These are phyloP conservation scores for Helotiales sp. DNA, from an alignment of 2,329 filamentous ascomycete species.

Conservation along the genomic window DNA sequence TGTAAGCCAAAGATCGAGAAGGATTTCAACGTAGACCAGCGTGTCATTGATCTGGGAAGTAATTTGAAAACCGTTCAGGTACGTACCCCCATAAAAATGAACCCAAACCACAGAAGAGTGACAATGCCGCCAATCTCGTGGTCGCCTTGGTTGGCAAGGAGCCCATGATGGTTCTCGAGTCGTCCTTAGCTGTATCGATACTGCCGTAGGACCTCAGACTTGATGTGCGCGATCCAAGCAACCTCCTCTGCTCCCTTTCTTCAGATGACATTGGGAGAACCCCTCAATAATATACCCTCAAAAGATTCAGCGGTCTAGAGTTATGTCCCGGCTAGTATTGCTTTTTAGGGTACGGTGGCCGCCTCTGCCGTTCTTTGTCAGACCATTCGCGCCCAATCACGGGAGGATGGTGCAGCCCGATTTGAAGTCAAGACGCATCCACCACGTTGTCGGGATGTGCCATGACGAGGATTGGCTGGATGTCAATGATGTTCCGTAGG, in stretches of 20 bases:
- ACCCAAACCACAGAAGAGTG: constrained; percentile 51
- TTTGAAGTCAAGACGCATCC: background rate
- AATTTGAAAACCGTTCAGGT: background rate
- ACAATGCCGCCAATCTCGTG: constrained; percentile 3
- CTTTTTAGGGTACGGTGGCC: constrained; percentile 2
- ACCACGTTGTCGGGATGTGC: constrained; percentile 1
- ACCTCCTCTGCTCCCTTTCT: background rate
- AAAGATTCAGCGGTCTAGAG: background rate
- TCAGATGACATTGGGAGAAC: background rate
- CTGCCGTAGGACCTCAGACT: background rate
- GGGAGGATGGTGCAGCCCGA: background rate
- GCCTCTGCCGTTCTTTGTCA: constrained; percentile 1
- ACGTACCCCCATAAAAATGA: constrained; percentile 57
- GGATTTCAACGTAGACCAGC: background rate
- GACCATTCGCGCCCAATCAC: background rate
- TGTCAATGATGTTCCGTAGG: background rate
- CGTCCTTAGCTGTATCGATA: background rate
- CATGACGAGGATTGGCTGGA: background rate
- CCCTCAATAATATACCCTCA: background rate
- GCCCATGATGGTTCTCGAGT: background rate
- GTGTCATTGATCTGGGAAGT: background rate
- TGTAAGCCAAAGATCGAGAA: constrained; percentile 2
- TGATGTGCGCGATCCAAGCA: background rate
- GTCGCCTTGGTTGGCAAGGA: constrained; percentile 4
- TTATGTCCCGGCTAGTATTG: background rate